Evolutionary conservation across 2,329 filamentous ascomycete species (phyloP), one percentile per base, ranked within the genome.

Genomic region (Colletotrichum magnum): DNA sequence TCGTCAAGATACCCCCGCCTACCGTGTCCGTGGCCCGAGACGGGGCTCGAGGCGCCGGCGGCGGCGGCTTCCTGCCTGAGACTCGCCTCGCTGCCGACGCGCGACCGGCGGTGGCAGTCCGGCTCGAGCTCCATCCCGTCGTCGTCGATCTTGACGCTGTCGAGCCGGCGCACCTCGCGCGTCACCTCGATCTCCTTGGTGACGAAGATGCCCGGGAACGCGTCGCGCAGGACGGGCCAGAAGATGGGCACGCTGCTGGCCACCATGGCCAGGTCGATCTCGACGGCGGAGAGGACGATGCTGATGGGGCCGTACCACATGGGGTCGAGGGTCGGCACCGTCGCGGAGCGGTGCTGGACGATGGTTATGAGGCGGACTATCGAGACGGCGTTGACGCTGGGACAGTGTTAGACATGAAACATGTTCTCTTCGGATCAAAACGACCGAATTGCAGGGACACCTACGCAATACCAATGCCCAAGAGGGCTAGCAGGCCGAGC

Each of bases 221-320:
- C 41, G 41, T 43, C 32, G 4, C 47, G 45, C 32, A 70, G n/a
- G 16, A 98, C 95, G 0, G 96, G 96, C 2, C 88, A 93, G 69
- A 91, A 92, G 63, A 97, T 98, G 88, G 95, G 95, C 48, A 88
- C 91, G 71, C 87, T 89, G 69, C 86, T 87, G 1, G 77, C 78
- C 6, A 83, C 83, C 58, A 54, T 68, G 64, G 68, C 68, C n/a
- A 68, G 45, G 21, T 70, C 68, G 64, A 72, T 64, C 47, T 75
- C 73, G n/a, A 74, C 51, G 21, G 48, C 65, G 5, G 72, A 68
- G 45, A 75, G 66, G 50, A 74, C 71, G 51, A 74, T 68, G 43
- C 60, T 68, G 56, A 72, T 59, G 12, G 74, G 69, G 3, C 73
- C 76, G 63, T 79, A 79, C 77, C 77, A 80, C 28, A 76, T 77